Percentiles rank a stretch among this genome's conserved stretches.
Evolutionary conservation across 176 grass and related monocot species (phyloP).

Genomic region (Puccinellia tenuiflora): DNA sequence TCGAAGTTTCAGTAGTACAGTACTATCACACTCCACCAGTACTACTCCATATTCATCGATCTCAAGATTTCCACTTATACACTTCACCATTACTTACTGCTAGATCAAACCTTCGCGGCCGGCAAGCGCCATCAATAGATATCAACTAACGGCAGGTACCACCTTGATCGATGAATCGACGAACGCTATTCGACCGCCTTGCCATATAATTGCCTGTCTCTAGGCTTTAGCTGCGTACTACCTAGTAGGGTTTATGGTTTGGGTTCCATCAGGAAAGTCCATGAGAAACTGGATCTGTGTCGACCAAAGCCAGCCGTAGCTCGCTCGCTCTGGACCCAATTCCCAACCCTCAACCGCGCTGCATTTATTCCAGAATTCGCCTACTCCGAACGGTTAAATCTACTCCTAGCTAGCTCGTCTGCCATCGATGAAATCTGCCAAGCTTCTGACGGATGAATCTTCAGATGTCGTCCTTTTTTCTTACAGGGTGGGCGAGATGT

Average conservation of each 20-base stretch:
- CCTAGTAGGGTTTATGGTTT: background rate
- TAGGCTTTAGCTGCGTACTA: background rate
- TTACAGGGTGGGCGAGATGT: background rate
- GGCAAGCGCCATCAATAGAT: background rate
- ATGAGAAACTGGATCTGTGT: background rate
- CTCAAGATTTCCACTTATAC: background rate
- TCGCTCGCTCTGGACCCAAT: conserved; percentile 2
- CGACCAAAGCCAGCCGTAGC: background rate
- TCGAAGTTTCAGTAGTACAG: no score
- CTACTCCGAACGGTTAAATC: background rate
- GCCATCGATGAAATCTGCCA: background rate
- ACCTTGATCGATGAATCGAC: background rate
- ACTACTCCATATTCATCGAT: background rate
- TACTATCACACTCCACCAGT: no score
- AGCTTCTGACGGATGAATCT: background rate
- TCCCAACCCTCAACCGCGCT: conserved; percentile 23
- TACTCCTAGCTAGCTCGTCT: background rate
- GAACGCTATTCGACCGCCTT: background rate
- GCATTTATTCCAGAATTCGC: conserved; percentile 34
- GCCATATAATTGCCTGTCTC: background rate
- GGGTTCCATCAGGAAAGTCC: background rate
- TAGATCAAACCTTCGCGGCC: background rate
- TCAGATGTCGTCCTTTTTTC: background rate
- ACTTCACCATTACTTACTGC: background rate
- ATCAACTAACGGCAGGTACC: background rate